Base-by-base conservation (phyloP, 2,329 filamentous ascomycete species). In the Nigrograna mackinnonii region DNA sequence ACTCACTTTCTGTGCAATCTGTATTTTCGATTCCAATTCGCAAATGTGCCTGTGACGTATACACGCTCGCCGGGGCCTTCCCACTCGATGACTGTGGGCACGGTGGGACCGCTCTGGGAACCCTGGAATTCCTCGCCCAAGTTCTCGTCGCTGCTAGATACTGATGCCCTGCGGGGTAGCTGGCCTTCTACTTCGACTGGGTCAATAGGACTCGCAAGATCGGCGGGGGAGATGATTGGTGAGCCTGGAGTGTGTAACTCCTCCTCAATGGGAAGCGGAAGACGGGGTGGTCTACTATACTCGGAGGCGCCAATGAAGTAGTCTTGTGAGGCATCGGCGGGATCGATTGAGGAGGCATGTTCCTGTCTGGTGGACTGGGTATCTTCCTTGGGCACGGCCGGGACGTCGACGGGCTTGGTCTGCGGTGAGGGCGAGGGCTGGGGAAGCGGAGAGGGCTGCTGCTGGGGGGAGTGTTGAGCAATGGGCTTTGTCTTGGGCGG, bases 41-140 rank as follows among this genome's bases (percentile, higher is more conserved):
- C 95, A 64, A 97, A 96, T 16, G 94, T 97, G 52, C 92, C 92
- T 1, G 94, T 99, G 34, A 99, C 91, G 67, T 96, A 99, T 51
- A 97, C 84, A 70, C 91, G 95, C 44, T 95, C 88, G 44, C 89
- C 91, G 39, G 84, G 83, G 6, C 83, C 80, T 52, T 80, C 81
- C 94, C 94, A 99, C 70, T 95, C 88, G 44, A 99, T 83, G 44
- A 81, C 75, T 2, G 89, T 95, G 2, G 90, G 89, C 31, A 97
- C 88, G 6, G 88, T 88, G 28, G 87, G 86, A 13, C 34, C 40
- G 18, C 19, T 16, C 22, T 88, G 82, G 16, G 72, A 67, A 44
- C 70, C 73, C 28, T 85, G 80, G 61, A 92, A 79, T 62, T 91
- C 89, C 57, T 94, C 87, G 14, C 50, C 62, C 18, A 62, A 51